Base-by-base conservation (phyloP, 2,329 filamentous ascomycete species). In the Raffaelea albimanens region DNA sequence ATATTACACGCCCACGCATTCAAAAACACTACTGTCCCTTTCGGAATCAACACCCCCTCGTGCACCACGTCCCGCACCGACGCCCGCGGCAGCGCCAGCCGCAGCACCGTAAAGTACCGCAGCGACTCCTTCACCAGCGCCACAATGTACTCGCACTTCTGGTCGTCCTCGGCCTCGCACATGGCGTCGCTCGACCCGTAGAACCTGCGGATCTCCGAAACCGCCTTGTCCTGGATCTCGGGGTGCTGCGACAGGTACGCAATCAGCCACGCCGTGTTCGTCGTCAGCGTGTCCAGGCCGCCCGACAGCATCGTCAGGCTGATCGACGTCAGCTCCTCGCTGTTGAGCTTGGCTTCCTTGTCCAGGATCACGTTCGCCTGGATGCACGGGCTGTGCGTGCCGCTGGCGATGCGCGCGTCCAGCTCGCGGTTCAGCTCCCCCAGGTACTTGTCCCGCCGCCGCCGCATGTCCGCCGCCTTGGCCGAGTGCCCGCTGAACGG, bases 21-120 rank as follows among this genome's bases (percentile, higher is more conserved):
- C 19, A 90, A 83, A 65, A 88, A 88, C 55, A 91, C 87, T 1
- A 82, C 86, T 1, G 83, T 88, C 1, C 84, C 84, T 0, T 83
- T 75, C 0, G 87, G 87, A 34, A 91, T 85, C 1, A 72, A 67
- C 0, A 78, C 69, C 16, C 77, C 77, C 18, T 84, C 70, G 64
- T 81, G 89, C 3, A 73, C 69, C 49, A 91, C 85, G 52, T 85
- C 81, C 55, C 82, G 84, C 59, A 85, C 83, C 52, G 72, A 83
- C 10, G 77, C 78, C 3, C 86, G 71, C 0, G 86, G 87, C 0
- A 93, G 71, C 56, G 80, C 87, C 54, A 93, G 82, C 1, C 85
- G 85, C 53, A 90, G 85, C 21, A 90, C 85, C 3, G 80, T 83
- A 75, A 80, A 91, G 69, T 79, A 91, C 25, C 87, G 77, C 0